phyloP scores from a whole-genome alignment of 805 yeast species.

The Lipomyces starkeyi region DNA sequence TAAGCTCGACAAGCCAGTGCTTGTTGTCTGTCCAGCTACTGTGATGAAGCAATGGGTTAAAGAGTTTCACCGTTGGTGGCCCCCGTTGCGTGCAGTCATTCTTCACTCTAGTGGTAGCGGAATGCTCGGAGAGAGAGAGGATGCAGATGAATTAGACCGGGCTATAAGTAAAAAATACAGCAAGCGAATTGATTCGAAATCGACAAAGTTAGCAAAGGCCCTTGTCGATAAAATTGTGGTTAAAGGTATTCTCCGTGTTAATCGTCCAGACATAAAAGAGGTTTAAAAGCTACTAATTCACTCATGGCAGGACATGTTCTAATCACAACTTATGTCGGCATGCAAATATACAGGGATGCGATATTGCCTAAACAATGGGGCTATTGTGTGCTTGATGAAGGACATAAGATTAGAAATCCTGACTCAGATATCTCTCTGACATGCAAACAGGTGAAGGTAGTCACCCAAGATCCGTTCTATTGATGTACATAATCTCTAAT shows the following conservation, averaged over 20 bases:
- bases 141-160: conserved; percentile 42
- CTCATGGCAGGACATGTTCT: conserved; percentile 71
- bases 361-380: conserved; percentile 81
- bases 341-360: conserved; percentile 67
- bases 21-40: conserved; percentile 95
- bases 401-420: conserved; percentile 95
- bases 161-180: conserved; percentile 51
- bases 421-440: conserved; percentile 84
- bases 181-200: conserved; percentile 41
- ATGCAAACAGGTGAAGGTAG: conserved; percentile 72
- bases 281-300: neutral
- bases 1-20: conserved; percentile 72
- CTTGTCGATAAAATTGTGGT: conserved; percentile 37
- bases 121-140: conserved; percentile 53
- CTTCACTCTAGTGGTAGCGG: conserved; percentile 93
- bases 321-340: conserved; percentile 89
- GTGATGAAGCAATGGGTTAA: conserved; percentile 97
- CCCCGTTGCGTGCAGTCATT: conserved; percentile 83
- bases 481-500: neutral
- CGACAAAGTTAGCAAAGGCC: conserved; percentile 39
- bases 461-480: neutral
- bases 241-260: conserved; percentile 4
- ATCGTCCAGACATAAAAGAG: neutral
- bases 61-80: conserved; percentile 98
- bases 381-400: conserved; percentile 91